Percentiles rank a stretch among this genome's conserved stretches.
Evolutionary conservation across 345 rosid species (phyloP).

Genomic region (Eucalyptus melliodora): DNA sequence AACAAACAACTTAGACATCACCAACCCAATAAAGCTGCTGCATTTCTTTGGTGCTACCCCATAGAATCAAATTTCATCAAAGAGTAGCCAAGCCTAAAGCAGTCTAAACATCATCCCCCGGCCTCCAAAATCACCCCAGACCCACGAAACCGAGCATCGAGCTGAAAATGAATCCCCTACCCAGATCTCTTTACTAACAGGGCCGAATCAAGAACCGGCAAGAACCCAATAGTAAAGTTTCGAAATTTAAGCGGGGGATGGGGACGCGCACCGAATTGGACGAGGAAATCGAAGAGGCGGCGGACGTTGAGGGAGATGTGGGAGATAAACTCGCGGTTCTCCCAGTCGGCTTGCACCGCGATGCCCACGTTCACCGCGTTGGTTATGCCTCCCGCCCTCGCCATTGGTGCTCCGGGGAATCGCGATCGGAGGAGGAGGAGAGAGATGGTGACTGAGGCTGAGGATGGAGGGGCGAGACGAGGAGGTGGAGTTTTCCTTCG

Average conservation of each 20-base stretch:
- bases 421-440: neutral
- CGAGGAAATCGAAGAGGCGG: slow-evolving; percentile 95
- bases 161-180: neutral
- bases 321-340: slow-evolving; percentile 94
- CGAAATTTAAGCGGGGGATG: neutral
- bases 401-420: slow-evolving; percentile 25
- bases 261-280: slow-evolving; percentile 59
- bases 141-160: neutral
- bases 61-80: neutral
- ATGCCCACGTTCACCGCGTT: slow-evolving; percentile 99
- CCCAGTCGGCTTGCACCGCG: slow-evolving; percentile 99
- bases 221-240: neutral
- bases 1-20: neutral
- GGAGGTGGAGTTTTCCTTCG: neutral
- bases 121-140: neutral
- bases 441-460: neutral
- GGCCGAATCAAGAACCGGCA: neutral
- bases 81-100: neutral
- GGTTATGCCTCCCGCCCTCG: slow-evolving; percentile 92
- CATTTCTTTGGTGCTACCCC: neutral
- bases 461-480: neutral
- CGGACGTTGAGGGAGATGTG: slow-evolving; percentile 96
- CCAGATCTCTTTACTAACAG: neutral
- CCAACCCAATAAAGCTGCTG: neutral
- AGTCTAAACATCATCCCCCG: neutral